These are phyloP conservation scores for Exutisphaerella laricina DNA, from an alignment of 2,329 filamentous ascomycete species.

Conservation along the genomic window DNA sequence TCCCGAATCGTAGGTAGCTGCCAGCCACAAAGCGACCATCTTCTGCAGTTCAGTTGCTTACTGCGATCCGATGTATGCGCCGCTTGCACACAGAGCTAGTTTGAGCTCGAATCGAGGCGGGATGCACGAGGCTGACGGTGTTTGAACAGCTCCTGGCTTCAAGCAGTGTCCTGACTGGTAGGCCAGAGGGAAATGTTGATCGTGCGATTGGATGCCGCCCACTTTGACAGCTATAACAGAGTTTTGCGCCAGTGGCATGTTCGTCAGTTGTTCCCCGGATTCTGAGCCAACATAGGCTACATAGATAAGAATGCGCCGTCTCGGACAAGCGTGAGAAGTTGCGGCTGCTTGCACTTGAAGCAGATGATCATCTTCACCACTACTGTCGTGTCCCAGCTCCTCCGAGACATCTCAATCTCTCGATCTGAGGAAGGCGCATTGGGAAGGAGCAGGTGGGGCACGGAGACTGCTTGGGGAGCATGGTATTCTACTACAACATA, in stretches of 20 bases:
- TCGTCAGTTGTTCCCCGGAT: constrained; percentile 4
- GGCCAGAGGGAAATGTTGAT: constrained; percentile 1
- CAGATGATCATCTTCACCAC: constrained; percentile 2
- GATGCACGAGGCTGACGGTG: constrained; percentile 10
- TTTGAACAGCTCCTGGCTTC: background rate
- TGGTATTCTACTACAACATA: too few species aligned
- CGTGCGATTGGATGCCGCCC: background rate
- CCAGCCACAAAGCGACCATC: constrained; percentile 8
- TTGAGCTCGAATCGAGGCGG: constrained; percentile 5
- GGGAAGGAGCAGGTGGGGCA: constrained; percentile 2
- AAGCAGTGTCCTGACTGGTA: background rate
- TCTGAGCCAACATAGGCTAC: background rate
- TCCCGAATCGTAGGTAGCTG: constrained; percentile 7
- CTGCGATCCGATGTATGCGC: constrained; percentile 7
- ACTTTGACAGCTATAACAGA: constrained; percentile 4
- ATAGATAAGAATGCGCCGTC: constrained; percentile 3
- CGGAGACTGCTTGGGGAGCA: constrained; percentile 3
- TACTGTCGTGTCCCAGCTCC: background rate
- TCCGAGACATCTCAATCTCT: background rate
- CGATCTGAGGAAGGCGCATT: constrained; percentile 2
- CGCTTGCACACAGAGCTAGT: constrained; percentile 2
- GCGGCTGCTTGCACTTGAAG: constrained; percentile 1
- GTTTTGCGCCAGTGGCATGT: constrained; percentile 2
- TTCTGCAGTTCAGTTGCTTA: constrained; percentile 5
- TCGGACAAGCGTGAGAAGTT: background rate